phyloP scores from a whole-genome alignment of 305 asterid species.

The Ilex paraguariensis region DNA sequence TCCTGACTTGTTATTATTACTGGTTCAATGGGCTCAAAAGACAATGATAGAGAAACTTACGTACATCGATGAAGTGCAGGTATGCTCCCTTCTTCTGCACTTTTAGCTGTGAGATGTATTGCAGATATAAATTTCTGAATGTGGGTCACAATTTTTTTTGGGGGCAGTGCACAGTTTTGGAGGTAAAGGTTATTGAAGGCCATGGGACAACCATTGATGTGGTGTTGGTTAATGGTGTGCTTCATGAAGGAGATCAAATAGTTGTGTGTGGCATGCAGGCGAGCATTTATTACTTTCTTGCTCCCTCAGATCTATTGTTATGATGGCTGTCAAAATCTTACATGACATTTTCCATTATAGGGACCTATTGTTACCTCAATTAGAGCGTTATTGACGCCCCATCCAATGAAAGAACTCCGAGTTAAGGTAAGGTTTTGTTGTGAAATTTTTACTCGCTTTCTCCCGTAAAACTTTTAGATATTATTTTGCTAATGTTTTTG shows the following conservation, averaged over 20 bases:
- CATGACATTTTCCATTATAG: conserved; percentile 26
- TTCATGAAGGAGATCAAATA: conserved; percentile 96
- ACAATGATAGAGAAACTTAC: conserved; percentile 86
- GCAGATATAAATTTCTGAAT: background rate
- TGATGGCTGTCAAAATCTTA: conserved; percentile 11
- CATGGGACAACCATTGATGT: conserved; percentile 97
- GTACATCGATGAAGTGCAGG: conserved; percentile 76
- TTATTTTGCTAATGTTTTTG: no score
- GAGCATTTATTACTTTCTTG: conserved; percentile 13
- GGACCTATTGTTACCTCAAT: conserved; percentile 86
- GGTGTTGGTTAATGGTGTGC: conserved; percentile 91
- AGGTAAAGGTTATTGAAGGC: conserved; percentile 97
- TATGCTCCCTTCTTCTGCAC: conserved; percentile 26
- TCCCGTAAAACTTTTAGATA: no score
- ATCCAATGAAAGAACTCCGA: conserved; percentile 99
- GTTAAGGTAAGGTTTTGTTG: conserved; percentile 60
- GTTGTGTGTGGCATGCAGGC: conserved; percentile 98
- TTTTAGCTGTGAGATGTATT: conserved; percentile 9
- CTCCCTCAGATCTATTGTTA: conserved; percentile 9
- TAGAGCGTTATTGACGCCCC: conserved; percentile 94
- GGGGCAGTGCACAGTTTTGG: conserved; percentile 93
- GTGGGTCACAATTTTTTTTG: conserved; percentile 3
- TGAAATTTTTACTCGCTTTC: no score
- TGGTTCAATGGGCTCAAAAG: conserved; percentile 93
- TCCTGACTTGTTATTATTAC: conserved; percentile 74